Evolutionary conservation across 2,329 filamentous ascomycete species (phyloP), one percentile per base, ranked within the genome.

Genomic region (Thermothelomyces thermophilus): DNA sequence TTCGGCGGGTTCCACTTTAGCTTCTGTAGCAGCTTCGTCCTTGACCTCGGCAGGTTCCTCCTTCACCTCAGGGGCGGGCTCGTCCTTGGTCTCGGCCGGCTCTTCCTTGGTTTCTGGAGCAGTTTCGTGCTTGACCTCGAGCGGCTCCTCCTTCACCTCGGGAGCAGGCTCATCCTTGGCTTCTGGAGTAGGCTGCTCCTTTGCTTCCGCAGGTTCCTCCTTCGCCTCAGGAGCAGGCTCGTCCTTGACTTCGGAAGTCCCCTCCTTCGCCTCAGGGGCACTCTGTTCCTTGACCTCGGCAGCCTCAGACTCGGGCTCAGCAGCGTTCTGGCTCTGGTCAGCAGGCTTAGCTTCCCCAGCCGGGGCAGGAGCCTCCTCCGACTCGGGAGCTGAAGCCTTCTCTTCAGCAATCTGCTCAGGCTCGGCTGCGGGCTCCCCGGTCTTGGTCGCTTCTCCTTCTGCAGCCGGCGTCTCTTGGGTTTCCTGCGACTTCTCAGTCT

Each of bases 1-100:
- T 19, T 39, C 24, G 20, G 35, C 37, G 2, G 41, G 31, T 31
- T 48, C 45, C 10, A 42, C 50, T 33, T 51, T 34, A 26, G 19
- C n/a, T 17, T 46, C 48, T 5, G 19, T 19, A 26, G 26, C 20
- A 2, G 20, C 28, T 4, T 50, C 47, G 5, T 47, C 49, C 20
- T 48, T 59, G 6, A 46, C 9, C 16, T 57, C 19, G 30, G 14
- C 17, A 46, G 48, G 28, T 14, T 41, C 37, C n/a, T 33, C 37
- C 11, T 41, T 39, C 3, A 24, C 11, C 24, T 43, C 41, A 11
- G 34, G 11, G 19, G 26, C 30, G 6, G 48, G 37, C 19, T 50
- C 48, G 4, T 22, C 40, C 28, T 46, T 36, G 24, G 17, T 5
- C 11, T 30, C 43, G 19, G 42, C 24, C 10, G 34, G 11, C 20